A percentile compares a stretch with the other conserved stretches of the same genome.
Evolutionary conservation across 73 alveolate genomes (phyloP).

Genomic region (Paramecium tetraurelia): DNA sequence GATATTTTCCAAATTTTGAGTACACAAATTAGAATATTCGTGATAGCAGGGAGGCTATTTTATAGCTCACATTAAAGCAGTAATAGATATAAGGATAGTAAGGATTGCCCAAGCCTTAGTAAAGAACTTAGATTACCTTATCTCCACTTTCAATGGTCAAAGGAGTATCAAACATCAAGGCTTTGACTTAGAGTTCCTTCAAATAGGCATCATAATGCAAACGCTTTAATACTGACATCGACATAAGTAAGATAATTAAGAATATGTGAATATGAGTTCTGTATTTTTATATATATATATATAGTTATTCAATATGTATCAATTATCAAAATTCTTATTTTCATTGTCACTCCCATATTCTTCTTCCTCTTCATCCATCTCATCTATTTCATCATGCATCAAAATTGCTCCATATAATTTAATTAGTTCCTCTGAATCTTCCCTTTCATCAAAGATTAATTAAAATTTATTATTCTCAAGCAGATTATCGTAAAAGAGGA

Average conservation of each 20-base stretch:
- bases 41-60: background rate
- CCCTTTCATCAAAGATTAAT: slow-evolving; percentile 66
- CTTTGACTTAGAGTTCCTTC: background rate
- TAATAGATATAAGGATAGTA: background rate
- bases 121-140: background rate
- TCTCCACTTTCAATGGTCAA: background rate
- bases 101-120: background rate
- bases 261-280: background rate
- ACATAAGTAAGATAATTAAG: background rate
- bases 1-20: background rate
- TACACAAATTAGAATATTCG: background rate
- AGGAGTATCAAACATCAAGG: background rate
- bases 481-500: slow-evolving; percentile 53
- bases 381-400: slow-evolving; percentile 45
- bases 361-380: slow-evolving; percentile 62
- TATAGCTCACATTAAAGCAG: background rate
- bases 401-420: slow-evolving; percentile 23
- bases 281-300: background rate
- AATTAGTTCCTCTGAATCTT: slow-evolving; percentile 61
- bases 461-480: slow-evolving; percentile 61
- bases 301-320: background rate
- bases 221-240: slow-evolving; percentile 3
- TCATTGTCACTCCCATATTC: background rate
- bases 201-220: background rate
- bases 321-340: background rate